These are phyloP conservation scores for Amylostereum areolatum DNA, from an alignment of 1,284 basidiomycete genomes.

Conservation along the genomic window DNA sequence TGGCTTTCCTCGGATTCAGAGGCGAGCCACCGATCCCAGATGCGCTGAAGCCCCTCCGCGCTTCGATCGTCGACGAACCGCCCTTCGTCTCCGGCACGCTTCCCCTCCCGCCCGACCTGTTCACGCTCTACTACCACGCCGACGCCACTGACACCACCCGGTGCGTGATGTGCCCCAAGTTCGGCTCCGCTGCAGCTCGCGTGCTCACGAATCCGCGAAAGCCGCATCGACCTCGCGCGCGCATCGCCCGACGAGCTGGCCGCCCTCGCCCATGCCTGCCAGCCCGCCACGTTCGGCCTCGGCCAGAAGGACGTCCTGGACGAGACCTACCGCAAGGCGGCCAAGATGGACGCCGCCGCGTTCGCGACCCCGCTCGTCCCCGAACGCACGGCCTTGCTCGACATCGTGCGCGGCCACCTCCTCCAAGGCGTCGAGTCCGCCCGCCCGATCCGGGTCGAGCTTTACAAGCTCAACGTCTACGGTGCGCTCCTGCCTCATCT, in stretches of 20 bases:
- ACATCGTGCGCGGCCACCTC: constrained; percentile 10
- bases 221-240: constrained; percentile 4
- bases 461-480: constrained; percentile 25
- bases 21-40: too few relatives aligned
- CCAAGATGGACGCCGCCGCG: constrained; percentile 9
- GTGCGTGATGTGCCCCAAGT: background rate
- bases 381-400: constrained; percentile 8
- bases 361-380: constrained; percentile 8
- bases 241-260: constrained; percentile 2
- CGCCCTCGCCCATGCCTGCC: constrained; percentile 7
- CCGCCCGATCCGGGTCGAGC: constrained; percentile 12
- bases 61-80: constrained; percentile 4
- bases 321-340: constrained; percentile 11
- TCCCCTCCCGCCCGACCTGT: background rate
- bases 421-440: constrained; percentile 8
- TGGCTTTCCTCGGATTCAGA: too few relatives aligned
- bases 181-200: background rate
- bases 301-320: constrained; percentile 10
- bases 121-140: constrained; percentile 6
- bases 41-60: background rate
- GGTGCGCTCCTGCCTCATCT: constrained; percentile 13
- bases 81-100: constrained; percentile 3
- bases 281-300: constrained; percentile 10
- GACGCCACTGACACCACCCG: background rate
- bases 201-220: background rate